Evolutionary conservation across 2,329 filamentous ascomycete species (phyloP), one percentile per base, ranked within the genome.

Genomic region (Colletotrichum sp.): DNA sequence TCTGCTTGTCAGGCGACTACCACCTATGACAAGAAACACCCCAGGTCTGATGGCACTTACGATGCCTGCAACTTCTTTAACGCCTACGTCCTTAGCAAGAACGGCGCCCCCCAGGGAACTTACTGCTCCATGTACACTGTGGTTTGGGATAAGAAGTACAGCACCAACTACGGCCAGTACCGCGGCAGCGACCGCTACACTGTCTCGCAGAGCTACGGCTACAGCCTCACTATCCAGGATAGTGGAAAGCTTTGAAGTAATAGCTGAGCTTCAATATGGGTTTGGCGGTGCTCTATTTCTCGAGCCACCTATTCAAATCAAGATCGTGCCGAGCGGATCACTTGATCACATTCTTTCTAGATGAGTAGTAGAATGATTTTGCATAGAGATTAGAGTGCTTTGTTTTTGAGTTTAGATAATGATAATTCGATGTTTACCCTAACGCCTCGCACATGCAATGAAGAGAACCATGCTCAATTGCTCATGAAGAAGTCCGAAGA

Each of bases 11-110:
- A 26, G 63, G 73, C 55, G 2, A 75, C 69, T 15, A 72, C 73
- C 12, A 4, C 32, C 39, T 75, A 75, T 44, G 63, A 75, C 57
- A 30, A 24, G 39, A 32, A 36, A 16, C 73, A 75, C 69, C 73
- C 69, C 15, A 64, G 13, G 8, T 12, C 13, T 18, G 73, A 75
- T n/a, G 69, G 69, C 52, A 68, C 63, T 21, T 75, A 75, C 57
- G 69, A 75, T 16, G 63, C 69, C 18, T 75, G 69, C 73, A 75
- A 72, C 69, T 75, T 75, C 73, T 57, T 75, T 63, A 75, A 72
- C 62, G 16, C 73, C n/a, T 75, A 63, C 55, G 57, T 75, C 16
- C 36, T 75, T 10, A 72, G 69, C 63, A 8, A 59, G 62, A 59
- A 72, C 69, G 26, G 26, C 44, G 5, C 4, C 3, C 73, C 73